These are phyloP conservation scores for Mesembryanthemum crystallinum DNA, from an alignment of 148 eudicot species.

Conservation along the genomic window DNA sequence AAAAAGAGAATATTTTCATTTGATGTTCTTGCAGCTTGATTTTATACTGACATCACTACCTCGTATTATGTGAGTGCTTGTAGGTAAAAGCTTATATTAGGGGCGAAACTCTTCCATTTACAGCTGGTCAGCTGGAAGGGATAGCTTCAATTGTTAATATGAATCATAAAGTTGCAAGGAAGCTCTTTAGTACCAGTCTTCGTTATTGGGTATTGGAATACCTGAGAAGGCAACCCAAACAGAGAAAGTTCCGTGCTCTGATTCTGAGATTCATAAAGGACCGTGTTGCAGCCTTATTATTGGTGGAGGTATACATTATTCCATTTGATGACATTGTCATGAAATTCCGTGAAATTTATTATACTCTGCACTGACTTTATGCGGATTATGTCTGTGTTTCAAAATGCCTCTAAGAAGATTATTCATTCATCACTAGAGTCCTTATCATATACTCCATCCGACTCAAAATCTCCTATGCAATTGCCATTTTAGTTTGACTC, in stretches of 20 bases:
- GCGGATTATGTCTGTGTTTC: background rate
- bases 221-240: conserved; percentile 75
- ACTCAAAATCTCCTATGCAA: too few species aligned
- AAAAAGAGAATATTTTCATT: background rate
- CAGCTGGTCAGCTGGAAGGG: conserved; percentile 85
- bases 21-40: background rate
- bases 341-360: conserved; percentile 28
- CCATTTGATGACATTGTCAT: background rate
- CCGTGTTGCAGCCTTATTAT: conserved; percentile 74
- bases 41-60: background rate
- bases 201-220: conserved; percentile 92
- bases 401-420: background rate
- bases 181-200: conserved; percentile 59
- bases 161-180: conserved; percentile 59
- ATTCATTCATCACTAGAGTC: background rate
- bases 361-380: background rate
- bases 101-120: conserved; percentile 73
- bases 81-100: conserved; percentile 89
- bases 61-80: background rate
- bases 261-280: conserved; percentile 90
- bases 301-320: conserved; percentile 63
- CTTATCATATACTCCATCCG: background rate
- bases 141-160: conserved; percentile 63
- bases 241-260: conserved; percentile 62
- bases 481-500: too few species aligned